Base-by-base conservation (phyloP, 352 stramenopile genomes). In the Phytophthora palmivora region DNA sequence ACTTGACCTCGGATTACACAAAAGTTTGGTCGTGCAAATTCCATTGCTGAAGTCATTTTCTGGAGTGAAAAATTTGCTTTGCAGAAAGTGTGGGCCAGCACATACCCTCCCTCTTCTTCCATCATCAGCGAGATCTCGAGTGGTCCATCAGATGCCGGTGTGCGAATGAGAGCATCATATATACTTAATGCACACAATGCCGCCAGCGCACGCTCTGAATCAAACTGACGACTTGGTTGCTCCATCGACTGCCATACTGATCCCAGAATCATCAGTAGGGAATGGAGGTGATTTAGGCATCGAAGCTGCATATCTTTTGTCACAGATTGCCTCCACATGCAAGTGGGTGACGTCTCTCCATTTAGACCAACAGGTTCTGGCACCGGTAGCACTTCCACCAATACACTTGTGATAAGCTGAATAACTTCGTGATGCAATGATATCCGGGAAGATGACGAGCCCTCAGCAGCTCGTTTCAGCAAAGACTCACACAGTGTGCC, bases 181-280 rank as follows among this genome's bases (percentile, higher is more conserved):
- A 96, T 91, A 26, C 74, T 79, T 3, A 97, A 66, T 4, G 80
- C 78, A 71, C 87, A 95, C 46, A 96, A 50, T 6, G 87, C 76
- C 5, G 88, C 85, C 30, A 97, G 69, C 12, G 88, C 82, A 21
- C 89, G 83, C 46, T 96, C 85, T 4, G 88, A 95, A 57, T 97
- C 88, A 70, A 96, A 94, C 15, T 87, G 81, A 12, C 88, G 84
- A n/a, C 81, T 87, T 22, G 88, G 88, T 36, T 92, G 86, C 56
- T 96, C 87, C 46, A 97, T 92, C 0, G 87, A 94, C 50, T 96
- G 88, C 89, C 89, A 96, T 15, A 94, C 85, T 36, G 77, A 87
- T 3, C 84, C 87, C 15, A 96, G 70, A 30, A 92, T 84, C 74
- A 97, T 88, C 41, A 94, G 47, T 0, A 92, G 55, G 7, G 79